Base-by-base conservation (phyloP, 345 rosid genomes). In the Sonneratia caseolaris region DNA sequence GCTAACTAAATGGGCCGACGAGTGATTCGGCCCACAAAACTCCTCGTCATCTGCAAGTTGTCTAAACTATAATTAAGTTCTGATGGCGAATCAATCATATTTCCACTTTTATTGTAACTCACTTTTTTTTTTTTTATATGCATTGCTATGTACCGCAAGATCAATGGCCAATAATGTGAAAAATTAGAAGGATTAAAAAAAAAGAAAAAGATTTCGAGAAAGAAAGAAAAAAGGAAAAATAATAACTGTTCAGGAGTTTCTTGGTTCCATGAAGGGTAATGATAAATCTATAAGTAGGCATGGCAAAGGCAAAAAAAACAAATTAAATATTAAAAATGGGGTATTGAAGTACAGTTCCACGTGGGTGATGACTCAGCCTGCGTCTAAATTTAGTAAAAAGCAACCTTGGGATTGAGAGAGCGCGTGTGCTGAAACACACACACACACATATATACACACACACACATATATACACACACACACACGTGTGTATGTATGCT, bases 401-500 rank as follows among this genome's bases (percentile, higher is more conserved):
- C 40, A 9, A 43, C n/a, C 51, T 73, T 22, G 66, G 76, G 76
- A 73, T 73, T 57, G 62, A 67, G 51, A 66, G 64, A 24, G 75
- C 7, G 70, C 13, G 36, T 10, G 37, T 18, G 38, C 22, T 1
- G 56, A 66, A 37, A n/a, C n/a, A n/a, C n/a, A 27, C 32, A 27
- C 32, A 27, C 32, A 27, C 32, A 27, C 32, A 27, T 1, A 27
- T 27, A 27, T 27, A 27, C 1, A 27, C 32, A 27, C 32, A 27
- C 32, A 27, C 32, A 27, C 32, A 27, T 1, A 27, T 27, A 27
- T 27, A 27, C 1, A 27, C 1, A 27, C 32, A 27, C 32, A 27
- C 32, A 27, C 32, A 27, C 32, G 32, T 27, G 32, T 27, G 32
- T 27, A 27, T 27, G 32, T 27, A 27, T 35, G 35, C 36, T 36